These are phyloP conservation scores for Typha latifolia DNA, from an alignment of 176 grass and related monocot genomes.

Conservation along the genomic window DNA sequence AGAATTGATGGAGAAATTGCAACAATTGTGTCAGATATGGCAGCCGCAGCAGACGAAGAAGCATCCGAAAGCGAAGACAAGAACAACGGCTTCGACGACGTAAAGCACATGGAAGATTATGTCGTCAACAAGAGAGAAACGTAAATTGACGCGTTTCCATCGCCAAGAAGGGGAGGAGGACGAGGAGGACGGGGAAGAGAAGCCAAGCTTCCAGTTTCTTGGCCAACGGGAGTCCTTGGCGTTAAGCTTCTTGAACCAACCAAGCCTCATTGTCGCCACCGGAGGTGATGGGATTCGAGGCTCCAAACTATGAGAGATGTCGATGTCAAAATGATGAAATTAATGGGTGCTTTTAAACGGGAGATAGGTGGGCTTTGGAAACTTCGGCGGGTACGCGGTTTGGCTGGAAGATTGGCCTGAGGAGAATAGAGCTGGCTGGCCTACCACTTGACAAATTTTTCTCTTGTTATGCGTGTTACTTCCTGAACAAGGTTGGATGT, in stretches of 20 bases:
- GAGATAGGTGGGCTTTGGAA: not conserved
- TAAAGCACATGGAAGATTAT: conserved; percentile 59
- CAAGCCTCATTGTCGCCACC: not conserved
- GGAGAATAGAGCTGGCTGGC: not conserved
- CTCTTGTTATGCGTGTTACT: no score
- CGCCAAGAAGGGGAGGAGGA: conserved; percentile 1
- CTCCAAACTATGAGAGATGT: not conserved
- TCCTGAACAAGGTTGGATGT: no score
- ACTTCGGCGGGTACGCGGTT: not conserved
- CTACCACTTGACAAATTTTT: no score
- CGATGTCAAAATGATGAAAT: not conserved
- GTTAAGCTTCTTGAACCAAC: conserved; percentile 31
- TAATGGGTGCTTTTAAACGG: not conserved
- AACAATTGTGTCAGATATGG: conserved; percentile 26
- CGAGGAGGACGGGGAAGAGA: conserved; percentile 2
- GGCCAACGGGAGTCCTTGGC: conserved; percentile 9
- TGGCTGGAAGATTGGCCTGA: not conserved
- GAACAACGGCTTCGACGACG: conserved; percentile 75
- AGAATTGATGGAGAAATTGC: not conserved
- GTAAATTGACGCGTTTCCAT: conserved; percentile 11
- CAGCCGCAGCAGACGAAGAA: conserved; percentile 94
- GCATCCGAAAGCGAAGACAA: conserved; percentile 65
- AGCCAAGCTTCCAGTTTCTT: conserved; percentile 2
- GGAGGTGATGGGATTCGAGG: not conserved
- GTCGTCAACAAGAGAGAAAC: conserved; percentile 35